phyloP scores from a whole-genome alignment of 768 basidiomycete species.

The Candolleomyces aberdarensis region DNA sequence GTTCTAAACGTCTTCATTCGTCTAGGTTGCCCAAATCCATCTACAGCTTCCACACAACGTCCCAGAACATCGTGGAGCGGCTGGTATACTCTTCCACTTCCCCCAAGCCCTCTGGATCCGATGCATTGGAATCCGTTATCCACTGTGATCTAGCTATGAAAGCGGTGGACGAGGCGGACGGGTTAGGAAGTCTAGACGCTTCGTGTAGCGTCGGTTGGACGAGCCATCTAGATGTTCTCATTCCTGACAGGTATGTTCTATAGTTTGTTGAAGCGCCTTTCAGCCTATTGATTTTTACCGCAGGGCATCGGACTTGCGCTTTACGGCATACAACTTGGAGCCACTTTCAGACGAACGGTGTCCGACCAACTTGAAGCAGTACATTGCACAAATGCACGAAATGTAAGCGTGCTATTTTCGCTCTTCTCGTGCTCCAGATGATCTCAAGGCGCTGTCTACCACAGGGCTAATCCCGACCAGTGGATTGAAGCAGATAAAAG shows the following conservation, averaged over 20 bases:
- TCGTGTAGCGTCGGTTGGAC: neutral
- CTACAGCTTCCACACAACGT: neutral
- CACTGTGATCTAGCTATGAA: too few relatives aligned
- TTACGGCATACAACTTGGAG: neutral
- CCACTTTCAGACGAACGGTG: slow-evolving; percentile 4
- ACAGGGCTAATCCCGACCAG: too few relatives aligned
- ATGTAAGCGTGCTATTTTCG: neutral
- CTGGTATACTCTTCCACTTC: too few relatives aligned
- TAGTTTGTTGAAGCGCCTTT: neutral
- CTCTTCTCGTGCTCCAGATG: neutral
- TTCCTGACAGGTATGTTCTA: slow-evolving; percentile 11
- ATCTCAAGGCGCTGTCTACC: too few relatives aligned
- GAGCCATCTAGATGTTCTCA: slow-evolving; percentile 5
- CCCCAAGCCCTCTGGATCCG: too few relatives aligned
- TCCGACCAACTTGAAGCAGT: slow-evolving; percentile 8
- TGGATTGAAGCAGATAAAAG: neutral
- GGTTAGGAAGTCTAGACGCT: neutral
- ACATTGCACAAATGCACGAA: neutral
- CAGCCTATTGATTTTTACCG: neutral
- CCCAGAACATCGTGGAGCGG: too few relatives aligned
- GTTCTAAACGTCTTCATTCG: neutral
- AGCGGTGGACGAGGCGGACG: too few relatives aligned
- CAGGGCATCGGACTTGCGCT: slow-evolving; percentile 5
- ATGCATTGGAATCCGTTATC: too few relatives aligned
- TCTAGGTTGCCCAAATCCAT: neutral